These are phyloP conservation scores for Sugiyamaella lignohabitans DNA, from an alignment of 805 yeast species.

Conservation along the genomic window DNA sequence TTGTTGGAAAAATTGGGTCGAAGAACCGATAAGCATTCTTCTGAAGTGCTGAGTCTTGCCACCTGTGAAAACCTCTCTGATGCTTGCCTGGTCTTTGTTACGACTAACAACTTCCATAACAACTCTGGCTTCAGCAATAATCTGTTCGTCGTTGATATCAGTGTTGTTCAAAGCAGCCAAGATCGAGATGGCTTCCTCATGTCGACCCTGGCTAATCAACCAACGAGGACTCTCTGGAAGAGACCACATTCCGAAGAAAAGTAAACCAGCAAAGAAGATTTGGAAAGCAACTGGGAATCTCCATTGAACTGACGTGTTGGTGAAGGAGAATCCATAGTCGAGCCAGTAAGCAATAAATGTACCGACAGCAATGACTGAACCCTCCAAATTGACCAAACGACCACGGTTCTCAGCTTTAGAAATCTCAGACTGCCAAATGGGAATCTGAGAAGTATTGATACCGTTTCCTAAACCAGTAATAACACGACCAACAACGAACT, in stretches of 20 bases:
- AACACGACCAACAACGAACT: constrained; percentile 68
- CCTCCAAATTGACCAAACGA: constrained; percentile 60
- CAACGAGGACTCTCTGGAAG: constrained; percentile 88
- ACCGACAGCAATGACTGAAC: constrained; percentile 66
- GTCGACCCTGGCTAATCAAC: constrained; percentile 60
- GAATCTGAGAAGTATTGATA: constrained; percentile 69
- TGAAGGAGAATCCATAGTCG: constrained; percentile 58
- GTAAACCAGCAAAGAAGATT: constrained; percentile 43
- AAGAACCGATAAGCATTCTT: constrained; percentile 55
- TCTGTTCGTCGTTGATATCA: constrained; percentile 8
- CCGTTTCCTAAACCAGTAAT: constrained; percentile 74
- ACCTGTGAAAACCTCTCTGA: constrained; percentile 31
- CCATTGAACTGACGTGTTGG: constrained; percentile 47
- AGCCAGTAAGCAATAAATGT: constrained; percentile 61
- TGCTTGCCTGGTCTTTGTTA: constrained; percentile 14
- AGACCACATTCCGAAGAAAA: constrained; percentile 50
- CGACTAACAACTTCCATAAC: constrained; percentile 18
- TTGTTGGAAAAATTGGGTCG: constrained; percentile 43
- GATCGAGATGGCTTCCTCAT: constrained; percentile 42
- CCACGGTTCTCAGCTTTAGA: constrained; percentile 65
- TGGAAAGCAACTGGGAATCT: constrained; percentile 77
- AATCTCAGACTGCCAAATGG: constrained; percentile 80
- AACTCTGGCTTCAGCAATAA: constrained; percentile 17
- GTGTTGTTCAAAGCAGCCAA: constrained; percentile 40
- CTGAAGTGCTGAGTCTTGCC: constrained; percentile 57